Percentiles rank a stretch among this genome's conserved stretches.
Conservation (phyloP, 768 basidiomycete genomes). For the Russula sp. region DNA sequence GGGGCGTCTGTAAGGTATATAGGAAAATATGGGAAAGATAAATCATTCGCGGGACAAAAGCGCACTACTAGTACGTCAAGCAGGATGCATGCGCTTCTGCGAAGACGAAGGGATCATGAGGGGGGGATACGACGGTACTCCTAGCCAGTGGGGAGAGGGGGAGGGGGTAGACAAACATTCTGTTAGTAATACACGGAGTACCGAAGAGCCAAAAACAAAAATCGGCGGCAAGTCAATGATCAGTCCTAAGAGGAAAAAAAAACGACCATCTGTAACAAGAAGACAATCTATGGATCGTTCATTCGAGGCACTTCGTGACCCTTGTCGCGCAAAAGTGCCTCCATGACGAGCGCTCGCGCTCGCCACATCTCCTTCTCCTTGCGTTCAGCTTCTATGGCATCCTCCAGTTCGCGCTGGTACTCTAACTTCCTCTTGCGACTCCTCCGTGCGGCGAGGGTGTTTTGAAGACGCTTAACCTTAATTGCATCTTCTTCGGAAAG, state of each 20-base stretch:
- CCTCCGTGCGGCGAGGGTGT: conserved; percentile 80
- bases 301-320: conserved; percentile 54
- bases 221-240: conserved; percentile 23
- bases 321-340: conserved; percentile 51
- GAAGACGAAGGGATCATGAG: background rate
- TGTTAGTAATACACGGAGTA: conserved; percentile 34
- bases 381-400: conserved; percentile 44
- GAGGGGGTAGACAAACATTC: background rate
- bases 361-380: conserved; percentile 60
- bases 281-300: conserved; percentile 27
- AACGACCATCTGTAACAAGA: background rate
- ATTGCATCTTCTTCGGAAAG: conserved; percentile 61
- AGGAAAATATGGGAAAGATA: conserved; percentile 7
- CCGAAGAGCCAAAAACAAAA: conserved; percentile 35
- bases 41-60: conserved; percentile 11
- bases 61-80: conserved; percentile 15
- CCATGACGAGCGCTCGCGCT: conserved; percentile 42
- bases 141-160: conserved; percentile 40
- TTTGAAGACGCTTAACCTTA: conserved; percentile 73
- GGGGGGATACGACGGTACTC: conserved; percentile 50
- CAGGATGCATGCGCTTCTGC: conserved; percentile 5
- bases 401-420: conserved; percentile 62
- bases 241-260: conserved; percentile 1
- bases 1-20: conserved; percentile 7
- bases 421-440: conserved; percentile 70